Evolutionary conservation across 2,329 filamentous ascomycete genomes (phyloP).

Genomic region (Colletotrichum higginsianum): DNA sequence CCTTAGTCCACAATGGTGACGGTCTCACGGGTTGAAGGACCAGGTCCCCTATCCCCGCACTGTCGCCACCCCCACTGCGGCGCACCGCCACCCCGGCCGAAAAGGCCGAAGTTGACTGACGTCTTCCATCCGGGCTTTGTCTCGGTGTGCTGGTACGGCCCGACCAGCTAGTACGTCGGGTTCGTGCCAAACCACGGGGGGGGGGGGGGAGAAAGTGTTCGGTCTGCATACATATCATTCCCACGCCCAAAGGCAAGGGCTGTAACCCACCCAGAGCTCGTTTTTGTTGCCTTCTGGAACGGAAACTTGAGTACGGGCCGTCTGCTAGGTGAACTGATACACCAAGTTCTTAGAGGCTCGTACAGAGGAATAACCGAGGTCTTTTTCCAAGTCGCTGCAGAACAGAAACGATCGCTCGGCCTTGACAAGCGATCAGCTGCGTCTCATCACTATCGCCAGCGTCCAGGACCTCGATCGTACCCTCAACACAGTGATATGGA

Average conservation of each 20-base stretch:
- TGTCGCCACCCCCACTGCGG: conserved; percentile 23
- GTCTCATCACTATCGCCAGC: conserved; percentile 48
- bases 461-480: conserved; percentile 48
- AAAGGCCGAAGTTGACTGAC: conserved; percentile 19
- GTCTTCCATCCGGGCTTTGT: conserved; percentile 13
- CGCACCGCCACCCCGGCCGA: conserved; percentile 27
- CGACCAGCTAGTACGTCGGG: background rate
- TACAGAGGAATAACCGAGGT: conserved; percentile 44
- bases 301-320: conserved; percentile 59
- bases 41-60: conserved; percentile 1
- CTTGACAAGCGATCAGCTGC: conserved; percentile 47
- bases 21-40: conserved; percentile 12
- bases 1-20: conserved; percentile 14
- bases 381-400: background rate
- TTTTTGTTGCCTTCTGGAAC: conserved; percentile 55
- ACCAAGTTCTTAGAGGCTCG: conserved; percentile 53
- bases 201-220: background rate
- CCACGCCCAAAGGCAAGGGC: conserved; percentile 58
- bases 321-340: conserved; percentile 54
- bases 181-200: no score
- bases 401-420: conserved; percentile 47
- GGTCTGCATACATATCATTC: conserved; percentile 57
- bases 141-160: background rate
- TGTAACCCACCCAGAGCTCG: conserved; percentile 58
- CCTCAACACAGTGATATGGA: conserved; percentile 44